Conservation (phyloP, 345 rosid species). For the Euphorbia tirucalli region DNA sequence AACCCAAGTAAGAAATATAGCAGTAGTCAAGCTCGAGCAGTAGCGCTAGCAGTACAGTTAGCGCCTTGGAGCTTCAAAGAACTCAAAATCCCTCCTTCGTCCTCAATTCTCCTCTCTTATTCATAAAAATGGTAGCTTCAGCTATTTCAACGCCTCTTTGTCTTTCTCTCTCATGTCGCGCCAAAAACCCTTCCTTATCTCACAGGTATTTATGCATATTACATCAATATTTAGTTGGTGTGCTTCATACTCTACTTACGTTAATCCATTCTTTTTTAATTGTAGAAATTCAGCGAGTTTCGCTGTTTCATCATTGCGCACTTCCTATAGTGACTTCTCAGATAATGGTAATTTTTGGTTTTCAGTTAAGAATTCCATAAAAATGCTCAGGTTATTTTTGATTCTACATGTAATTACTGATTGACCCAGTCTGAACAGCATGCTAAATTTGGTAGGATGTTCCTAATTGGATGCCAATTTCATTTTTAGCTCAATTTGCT, state of each 20-base stretch:
- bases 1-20: too few relatives aligned
- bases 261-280: slow-evolving; percentile 5
- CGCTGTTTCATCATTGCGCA: slow-evolving; percentile 39
- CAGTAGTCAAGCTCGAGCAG: neutral
- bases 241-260: neutral
- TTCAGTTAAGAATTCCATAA: neutral
- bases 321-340: slow-evolving; percentile 38
- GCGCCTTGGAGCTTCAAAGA: neutral
- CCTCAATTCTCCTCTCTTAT: neutral
- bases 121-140: slow-evolving; percentile 41
- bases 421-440: slow-evolving; percentile 8
- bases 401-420: neutral
- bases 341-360: slow-evolving; percentile 26
- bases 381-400: neutral
- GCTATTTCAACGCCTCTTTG: slow-evolving; percentile 40
- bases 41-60: neutral
- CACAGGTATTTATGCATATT: slow-evolving; percentile 32
- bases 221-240: neutral
- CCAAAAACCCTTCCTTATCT: slow-evolving; percentile 27
- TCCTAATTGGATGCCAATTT: neutral
- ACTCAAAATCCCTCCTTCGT: neutral
- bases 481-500: neutral
- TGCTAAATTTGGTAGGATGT: slow-evolving; percentile 1
- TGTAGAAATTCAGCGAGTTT: slow-evolving; percentile 38
- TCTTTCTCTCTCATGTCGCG: slow-evolving; percentile 32